Evolutionary conservation across 305 asterid genomes (phyloP).

Genomic region (Fraxinus ornus): DNA sequence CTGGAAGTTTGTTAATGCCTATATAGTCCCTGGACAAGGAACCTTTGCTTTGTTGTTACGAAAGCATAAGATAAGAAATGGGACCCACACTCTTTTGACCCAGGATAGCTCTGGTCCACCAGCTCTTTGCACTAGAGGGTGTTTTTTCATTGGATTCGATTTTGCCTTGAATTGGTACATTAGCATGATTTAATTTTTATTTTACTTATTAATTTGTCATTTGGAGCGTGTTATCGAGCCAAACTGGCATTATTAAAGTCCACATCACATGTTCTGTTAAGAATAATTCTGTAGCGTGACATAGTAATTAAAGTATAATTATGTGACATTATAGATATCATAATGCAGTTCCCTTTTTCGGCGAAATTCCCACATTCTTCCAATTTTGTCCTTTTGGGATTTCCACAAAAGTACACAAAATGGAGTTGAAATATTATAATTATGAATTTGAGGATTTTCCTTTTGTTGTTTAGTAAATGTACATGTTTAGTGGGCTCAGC

Average conservation of each 20-base stretch:
- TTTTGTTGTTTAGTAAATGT: neutral
- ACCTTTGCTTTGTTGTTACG: slow-evolving; percentile 38
- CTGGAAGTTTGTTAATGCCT: neutral
- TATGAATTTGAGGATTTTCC: neutral
- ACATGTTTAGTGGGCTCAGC: neutral
- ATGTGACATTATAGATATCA: neutral
- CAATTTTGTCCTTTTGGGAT: neutral
- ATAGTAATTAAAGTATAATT: neutral
- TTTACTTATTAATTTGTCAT: too few species aligned
- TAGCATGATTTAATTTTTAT: too few species aligned
- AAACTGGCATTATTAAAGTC: too few species aligned
- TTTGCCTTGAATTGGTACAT: slow-evolving; percentile 14
- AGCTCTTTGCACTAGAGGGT: slow-evolving; percentile 6
- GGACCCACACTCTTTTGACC: slow-evolving; percentile 21
- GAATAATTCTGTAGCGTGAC: slow-evolving; percentile 17
- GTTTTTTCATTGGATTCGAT: slow-evolving; percentile 41
- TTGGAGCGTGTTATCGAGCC: too few species aligned
- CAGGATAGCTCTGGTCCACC: slow-evolving; percentile 26
- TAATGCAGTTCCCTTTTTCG: neutral
- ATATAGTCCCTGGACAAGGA: slow-evolving; percentile 6
- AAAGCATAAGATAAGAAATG: slow-evolving; percentile 26
- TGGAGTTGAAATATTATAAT: neutral
- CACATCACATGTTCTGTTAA: neutral
- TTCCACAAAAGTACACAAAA: neutral
- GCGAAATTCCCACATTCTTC: neutral